Conservation (phyloP, 2,329 filamentous ascomycete species). For the Colletotrichum lindemuthianum region DNA sequence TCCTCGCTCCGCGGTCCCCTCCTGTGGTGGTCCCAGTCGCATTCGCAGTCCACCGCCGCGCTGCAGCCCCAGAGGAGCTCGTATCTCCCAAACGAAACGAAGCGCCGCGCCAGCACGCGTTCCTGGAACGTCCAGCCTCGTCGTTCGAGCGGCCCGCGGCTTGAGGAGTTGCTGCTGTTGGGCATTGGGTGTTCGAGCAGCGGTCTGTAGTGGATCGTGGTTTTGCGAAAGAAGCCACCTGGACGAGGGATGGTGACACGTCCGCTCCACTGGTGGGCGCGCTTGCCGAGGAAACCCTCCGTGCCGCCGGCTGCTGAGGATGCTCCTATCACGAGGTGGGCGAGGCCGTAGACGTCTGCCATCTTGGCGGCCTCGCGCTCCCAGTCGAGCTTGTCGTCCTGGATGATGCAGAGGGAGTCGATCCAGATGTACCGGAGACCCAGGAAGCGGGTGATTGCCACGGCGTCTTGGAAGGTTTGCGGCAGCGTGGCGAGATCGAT, state of each 20-base stretch:
- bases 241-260: not conserved
- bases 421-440: slow-evolving; percentile 37
- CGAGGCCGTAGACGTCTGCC: not conserved
- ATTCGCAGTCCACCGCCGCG: not conserved
- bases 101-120: not conserved
- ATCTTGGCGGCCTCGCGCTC: slow-evolving; percentile 26
- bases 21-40: not conserved
- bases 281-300: not conserved
- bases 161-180: not conserved
- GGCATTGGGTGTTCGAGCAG: not conserved
- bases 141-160: not conserved
- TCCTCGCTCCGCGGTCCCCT: no score
- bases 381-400: slow-evolving; percentile 34
- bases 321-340: not conserved
- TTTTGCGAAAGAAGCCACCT: not conserved
- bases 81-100: not conserved
- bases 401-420: slow-evolving; percentile 36
- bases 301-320: not conserved
- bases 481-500: slow-evolving; percentile 1
- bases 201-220: not conserved
- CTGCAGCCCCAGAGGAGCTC: slow-evolving; percentile 1
- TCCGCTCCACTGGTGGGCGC: not conserved
- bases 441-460: slow-evolving; percentile 22
- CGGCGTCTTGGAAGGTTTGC: slow-evolving; percentile 28
- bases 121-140: not conserved